A percentile compares a stretch with the other conserved stretches of the same genome.
Conservation (phyloP, 192 early-diverging fungal species). For the Podila verticillata region DNA sequence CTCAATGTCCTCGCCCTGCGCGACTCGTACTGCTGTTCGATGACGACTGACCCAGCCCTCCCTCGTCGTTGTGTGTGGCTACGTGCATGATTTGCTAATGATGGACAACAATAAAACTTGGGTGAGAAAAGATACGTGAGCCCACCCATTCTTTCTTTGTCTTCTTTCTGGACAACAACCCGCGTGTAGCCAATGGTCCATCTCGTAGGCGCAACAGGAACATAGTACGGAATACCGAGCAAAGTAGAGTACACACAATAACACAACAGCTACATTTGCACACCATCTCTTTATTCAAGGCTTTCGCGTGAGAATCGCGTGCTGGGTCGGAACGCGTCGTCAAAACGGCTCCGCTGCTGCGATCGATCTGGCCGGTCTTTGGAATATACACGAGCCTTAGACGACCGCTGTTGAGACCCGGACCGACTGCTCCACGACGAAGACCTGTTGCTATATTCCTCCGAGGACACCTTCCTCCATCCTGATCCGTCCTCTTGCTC, state of each 20-base stretch:
- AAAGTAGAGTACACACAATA: too few species aligned
- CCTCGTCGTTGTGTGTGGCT: background rate
- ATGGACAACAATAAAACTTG: background rate
- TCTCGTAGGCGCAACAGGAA: background rate
- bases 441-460: background rate
- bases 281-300: background rate
- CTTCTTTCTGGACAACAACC: too few species aligned
- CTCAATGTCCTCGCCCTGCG: background rate
- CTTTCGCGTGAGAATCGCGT: background rate
- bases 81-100: background rate
- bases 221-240: conserved; percentile 2
- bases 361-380: too few species aligned
- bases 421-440: background rate
- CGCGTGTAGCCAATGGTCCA: too few species aligned
- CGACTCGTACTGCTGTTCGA: background rate
- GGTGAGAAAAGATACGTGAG: background rate
- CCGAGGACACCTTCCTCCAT: conserved; percentile 11
- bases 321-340: too few species aligned
- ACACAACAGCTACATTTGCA: too few species aligned
- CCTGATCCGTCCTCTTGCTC: background rate
- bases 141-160: background rate
- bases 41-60: background rate
- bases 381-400: background rate
- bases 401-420: background rate
- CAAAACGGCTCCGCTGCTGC: too few species aligned